Base-by-base conservation (phyloP, 495 filamentous ascomycete species). In the Xylaria castorea region DNA sequence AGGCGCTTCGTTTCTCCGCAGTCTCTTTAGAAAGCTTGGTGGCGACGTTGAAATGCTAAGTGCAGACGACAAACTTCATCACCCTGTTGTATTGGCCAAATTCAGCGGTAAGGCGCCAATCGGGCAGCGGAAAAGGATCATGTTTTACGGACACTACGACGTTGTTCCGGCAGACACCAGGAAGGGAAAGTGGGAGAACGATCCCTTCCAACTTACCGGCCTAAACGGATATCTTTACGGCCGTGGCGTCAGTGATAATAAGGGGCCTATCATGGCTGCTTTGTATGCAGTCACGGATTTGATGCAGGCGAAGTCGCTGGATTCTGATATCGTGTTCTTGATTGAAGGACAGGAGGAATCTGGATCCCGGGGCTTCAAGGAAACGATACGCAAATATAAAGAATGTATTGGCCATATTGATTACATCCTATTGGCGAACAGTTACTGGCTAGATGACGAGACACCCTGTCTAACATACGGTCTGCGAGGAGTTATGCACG, bases 101-200 rank as follows among this genome's bases (percentile, higher is more conserved):
- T 99, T 99, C 79, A 86, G 88, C 63, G 93, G 93, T 30, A 93
- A 88, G 77, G 88, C 80, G 6, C 78, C 84, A 30, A 77, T 82
- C 0, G 81, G 80, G 18, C 83, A 86, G 34, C 88, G 94, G 30
- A 97, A 95, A 82, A 94, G 92, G 0, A 92, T 98, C 44, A 85
- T 99, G 18, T 99, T 99, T 80, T 99, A 99, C 79, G 97, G 97
- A 4, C 96, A 99, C 75, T 99, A 99, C 81, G 96, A 99, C 72
- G 94, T 99, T n/a, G 94, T 99, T n/a, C 88, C 93, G 25, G 96
- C 97, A 0, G 93, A 97, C 68, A 90, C 91, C 42, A 91, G 92
- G 67, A 87, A 87, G 53, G 87, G 85, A 40, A 93, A 92, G 73
- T 98, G 96, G 96, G 89, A 89, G 66, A 88, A 89, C 9, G 92